Evolutionary conservation across 2,329 filamentous ascomycete species (phyloP).

Genomic region (Pestalotiopsis sp.): DNA sequence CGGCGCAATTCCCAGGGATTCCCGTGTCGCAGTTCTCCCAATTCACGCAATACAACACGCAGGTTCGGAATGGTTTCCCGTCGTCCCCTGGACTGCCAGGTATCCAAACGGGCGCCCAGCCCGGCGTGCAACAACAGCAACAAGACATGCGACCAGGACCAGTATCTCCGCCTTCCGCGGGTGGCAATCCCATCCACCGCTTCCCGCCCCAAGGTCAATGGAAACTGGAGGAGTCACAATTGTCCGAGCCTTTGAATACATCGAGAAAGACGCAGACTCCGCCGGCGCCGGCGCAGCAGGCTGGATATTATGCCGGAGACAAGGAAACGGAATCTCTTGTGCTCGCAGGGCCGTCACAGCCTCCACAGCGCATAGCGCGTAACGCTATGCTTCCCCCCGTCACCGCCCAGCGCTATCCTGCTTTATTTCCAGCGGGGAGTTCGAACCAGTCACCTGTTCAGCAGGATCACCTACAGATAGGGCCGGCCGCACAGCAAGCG

Average conservation of each 20-base stretch:
- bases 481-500: conserved; percentile 2
- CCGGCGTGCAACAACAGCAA: conserved; percentile 24
- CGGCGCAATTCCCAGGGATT: conserved; percentile 5
- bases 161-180: conserved; percentile 17
- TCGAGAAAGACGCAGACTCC: conserved; percentile 35
- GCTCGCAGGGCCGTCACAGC: conserved; percentile 18
- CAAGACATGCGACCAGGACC: conserved; percentile 13
- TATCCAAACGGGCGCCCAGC: conserved; percentile 17
- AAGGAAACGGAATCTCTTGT: conserved; percentile 48
- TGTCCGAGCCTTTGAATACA: conserved; percentile 50
- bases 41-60: conserved; percentile 15
- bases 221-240: conserved; percentile 57
- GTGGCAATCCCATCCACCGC: conserved; percentile 39
- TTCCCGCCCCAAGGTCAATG: conserved; percentile 48
- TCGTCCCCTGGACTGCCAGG: conserved; percentile 24
- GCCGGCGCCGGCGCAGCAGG: conserved; percentile 33
- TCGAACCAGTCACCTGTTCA: conserved; percentile 18
- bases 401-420: conserved; percentile 51
- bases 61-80: conserved; percentile 15
- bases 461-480: conserved; percentile 19
- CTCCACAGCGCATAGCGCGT: conserved; percentile 20
- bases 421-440: conserved; percentile 40
- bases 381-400: conserved; percentile 46
- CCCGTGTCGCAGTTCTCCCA: conserved; percentile 14
- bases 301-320: conserved; percentile 43